Percentiles rank a stretch among this genome's conserved stretches.
Evolutionary conservation across 2,329 filamentous ascomycete genomes (phyloP).

Genomic region (Coccinonectria pachysandricola): DNA sequence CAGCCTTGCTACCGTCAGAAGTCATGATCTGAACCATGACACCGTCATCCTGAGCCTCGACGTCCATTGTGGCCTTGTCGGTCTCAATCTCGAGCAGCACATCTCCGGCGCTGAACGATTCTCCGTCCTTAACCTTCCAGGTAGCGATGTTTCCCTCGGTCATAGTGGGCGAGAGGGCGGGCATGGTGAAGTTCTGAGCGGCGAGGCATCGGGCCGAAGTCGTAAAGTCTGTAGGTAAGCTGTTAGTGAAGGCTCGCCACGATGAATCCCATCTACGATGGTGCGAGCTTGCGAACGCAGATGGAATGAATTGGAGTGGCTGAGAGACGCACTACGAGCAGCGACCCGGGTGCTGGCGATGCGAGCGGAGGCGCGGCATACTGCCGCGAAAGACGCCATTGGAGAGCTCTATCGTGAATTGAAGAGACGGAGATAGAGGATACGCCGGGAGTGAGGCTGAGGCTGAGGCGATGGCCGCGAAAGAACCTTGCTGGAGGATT

Average conservation of each 20-base stretch:
- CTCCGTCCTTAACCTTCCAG: conserved; percentile 83
- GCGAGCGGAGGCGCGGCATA: conserved; percentile 53
- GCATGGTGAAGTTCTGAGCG: conserved; percentile 85
- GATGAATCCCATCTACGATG: too few species aligned
- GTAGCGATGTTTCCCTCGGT: conserved; percentile 80
- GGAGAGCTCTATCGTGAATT: conserved; percentile 17
- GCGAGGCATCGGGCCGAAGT: conserved; percentile 54
- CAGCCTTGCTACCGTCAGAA: conserved; percentile 61
- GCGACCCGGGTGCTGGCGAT: conserved; percentile 39
- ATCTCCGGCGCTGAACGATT: conserved; percentile 71
- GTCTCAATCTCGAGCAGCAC: conserved; percentile 88
- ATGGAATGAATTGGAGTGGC: too few species aligned
- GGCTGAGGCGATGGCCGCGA: conserved; percentile 9
- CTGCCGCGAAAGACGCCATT: conserved; percentile 59
- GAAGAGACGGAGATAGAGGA: conserved; percentile 13
- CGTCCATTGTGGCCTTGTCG: conserved; percentile 90
- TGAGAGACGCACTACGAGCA: conserved; percentile 46
- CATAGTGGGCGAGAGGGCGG: conserved; percentile 85
- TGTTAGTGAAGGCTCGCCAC: too few species aligned
- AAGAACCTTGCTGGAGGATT: conserved; percentile 10
- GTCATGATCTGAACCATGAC: conserved; percentile 74
- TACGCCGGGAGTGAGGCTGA: conserved; percentile 7
- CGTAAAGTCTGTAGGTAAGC: conserved; percentile 44
- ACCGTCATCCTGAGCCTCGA: conserved; percentile 85
- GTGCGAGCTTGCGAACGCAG: too few species aligned